Conservation (phyloP, 2,329 filamentous ascomycete genomes). For the Alternaria metachromatica region DNA sequence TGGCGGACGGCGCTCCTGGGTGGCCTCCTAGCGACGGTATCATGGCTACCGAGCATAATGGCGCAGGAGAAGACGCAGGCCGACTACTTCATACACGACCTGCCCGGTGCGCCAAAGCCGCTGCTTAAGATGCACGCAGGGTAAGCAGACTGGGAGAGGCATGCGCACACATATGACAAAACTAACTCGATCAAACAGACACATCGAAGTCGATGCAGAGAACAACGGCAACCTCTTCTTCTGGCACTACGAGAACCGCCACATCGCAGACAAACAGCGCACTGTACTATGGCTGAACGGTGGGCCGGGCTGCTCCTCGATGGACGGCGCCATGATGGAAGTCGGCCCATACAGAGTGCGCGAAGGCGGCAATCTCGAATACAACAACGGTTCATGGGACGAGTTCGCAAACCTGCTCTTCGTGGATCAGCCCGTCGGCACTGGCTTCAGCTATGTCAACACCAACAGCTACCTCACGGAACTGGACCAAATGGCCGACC, state of each 20-base stretch:
- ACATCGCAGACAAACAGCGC: slow-evolving; percentile 89
- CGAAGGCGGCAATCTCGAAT: slow-evolving; percentile 71
- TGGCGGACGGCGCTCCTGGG: slow-evolving; percentile 44
- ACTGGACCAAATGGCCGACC: slow-evolving; percentile 83
- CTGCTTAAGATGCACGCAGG: slow-evolving; percentile 97
- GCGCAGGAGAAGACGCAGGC: slow-evolving; percentile 66
- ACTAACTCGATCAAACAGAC: slow-evolving; percentile 59
- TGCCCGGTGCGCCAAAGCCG: slow-evolving; percentile 84
- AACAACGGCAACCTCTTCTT: slow-evolving; percentile 96
- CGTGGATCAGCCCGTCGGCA: slow-evolving; percentile 95
- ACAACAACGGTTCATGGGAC: slow-evolving; percentile 97
- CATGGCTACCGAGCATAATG: slow-evolving; percentile 39
- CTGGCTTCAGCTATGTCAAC: slow-evolving; percentile 94
- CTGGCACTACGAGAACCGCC: slow-evolving; percentile 95
- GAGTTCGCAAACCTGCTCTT: slow-evolving; percentile 98
- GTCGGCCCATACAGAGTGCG: slow-evolving; percentile 90
- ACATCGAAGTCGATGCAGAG: slow-evolving; percentile 86
- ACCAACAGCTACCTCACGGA: slow-evolving; percentile 87
- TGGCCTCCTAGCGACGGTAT: slow-evolving; percentile 39
- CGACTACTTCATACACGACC: slow-evolving; percentile 86
- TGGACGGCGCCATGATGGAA: slow-evolving; percentile 97
- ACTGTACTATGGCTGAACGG: slow-evolving; percentile 98
- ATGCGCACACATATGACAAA: not conserved
- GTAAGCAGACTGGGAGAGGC: slow-evolving; percentile 56
- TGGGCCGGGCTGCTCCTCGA: slow-evolving; percentile 94